phyloP scores from a whole-genome alignment of 805 yeast species.

The Suhomyces sp. region DNA sequence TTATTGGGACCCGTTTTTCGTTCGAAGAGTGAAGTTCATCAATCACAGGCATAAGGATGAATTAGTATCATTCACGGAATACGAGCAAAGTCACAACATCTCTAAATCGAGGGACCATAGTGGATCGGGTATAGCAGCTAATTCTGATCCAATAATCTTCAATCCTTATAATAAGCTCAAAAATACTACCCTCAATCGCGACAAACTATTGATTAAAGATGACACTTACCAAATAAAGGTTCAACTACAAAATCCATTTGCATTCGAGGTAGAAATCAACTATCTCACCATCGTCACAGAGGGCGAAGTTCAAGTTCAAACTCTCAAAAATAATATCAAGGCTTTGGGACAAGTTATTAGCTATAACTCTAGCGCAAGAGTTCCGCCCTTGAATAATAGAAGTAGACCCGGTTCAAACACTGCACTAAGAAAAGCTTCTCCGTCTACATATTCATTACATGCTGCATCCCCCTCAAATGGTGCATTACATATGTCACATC shows the following conservation, averaged over 20 bases:
- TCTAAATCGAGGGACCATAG: slow-evolving; percentile 3
- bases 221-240: slow-evolving; percentile 61
- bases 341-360: neutral
- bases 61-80: slow-evolving; percentile 39
- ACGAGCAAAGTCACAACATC: slow-evolving; percentile 12
- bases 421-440: neutral
- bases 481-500: neutral
- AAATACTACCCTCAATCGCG: slow-evolving; percentile 45
- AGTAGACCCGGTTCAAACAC: neutral
- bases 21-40: slow-evolving; percentile 48
- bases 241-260: slow-evolving; percentile 73
- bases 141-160: slow-evolving; percentile 29
- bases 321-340: slow-evolving; percentile 16
- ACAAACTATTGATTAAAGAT: slow-evolving; percentile 33
- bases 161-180: slow-evolving; percentile 47
- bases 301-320: slow-evolving; percentile 26
- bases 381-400: neutral
- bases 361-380: neutral
- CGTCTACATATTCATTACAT: neutral
- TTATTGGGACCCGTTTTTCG: slow-evolving; percentile 75
- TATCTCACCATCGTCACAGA: slow-evolving; percentile 42
- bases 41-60: slow-evolving; percentile 27
- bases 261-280: slow-evolving; percentile 63
- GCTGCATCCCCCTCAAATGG: neutral
- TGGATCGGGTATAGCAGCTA: neutral